A percentile compares a stretch with the other conserved stretches of the same genome.
Evolutionary conservation across 2,329 filamentous ascomycete genomes (phyloP).

Genomic region (Alternaria sp.): DNA sequence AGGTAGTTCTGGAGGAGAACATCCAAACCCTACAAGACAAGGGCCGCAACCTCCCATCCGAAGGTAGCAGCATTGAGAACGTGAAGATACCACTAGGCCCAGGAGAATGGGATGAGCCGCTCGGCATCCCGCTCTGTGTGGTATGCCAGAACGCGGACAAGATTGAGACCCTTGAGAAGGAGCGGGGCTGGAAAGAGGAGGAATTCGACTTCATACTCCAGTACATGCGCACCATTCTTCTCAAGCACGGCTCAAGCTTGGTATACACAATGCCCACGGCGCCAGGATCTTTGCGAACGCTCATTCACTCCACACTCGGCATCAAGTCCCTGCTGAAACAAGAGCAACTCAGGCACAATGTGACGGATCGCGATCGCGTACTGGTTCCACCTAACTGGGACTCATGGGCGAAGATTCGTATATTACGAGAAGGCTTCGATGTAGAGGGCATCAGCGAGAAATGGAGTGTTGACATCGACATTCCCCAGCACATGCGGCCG

Average conservation of each 20-base stretch:
- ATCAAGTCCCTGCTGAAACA: constrained; percentile 77
- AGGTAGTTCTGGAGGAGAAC: constrained; percentile 84
- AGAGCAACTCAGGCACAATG: constrained; percentile 65
- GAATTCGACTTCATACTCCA: constrained; percentile 96
- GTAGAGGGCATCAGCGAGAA: constrained; percentile 83
- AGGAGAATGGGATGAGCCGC: constrained; percentile 90
- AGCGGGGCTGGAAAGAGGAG: constrained; percentile 91
- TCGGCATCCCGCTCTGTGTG: constrained; percentile 86
- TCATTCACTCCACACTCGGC: constrained; percentile 84
- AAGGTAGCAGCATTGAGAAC: constrained; percentile 39
- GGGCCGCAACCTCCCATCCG: constrained; percentile 33
- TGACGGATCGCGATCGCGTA: constrained; percentile 93
- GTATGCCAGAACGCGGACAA: constrained; percentile 97
- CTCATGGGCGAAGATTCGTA: constrained; percentile 95
- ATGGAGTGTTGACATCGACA: constrained; percentile 84
- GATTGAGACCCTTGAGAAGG: constrained; percentile 88
- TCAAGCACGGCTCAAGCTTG: constrained; percentile 72
- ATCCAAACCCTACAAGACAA: constrained; percentile 79
- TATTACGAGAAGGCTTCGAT: constrained; percentile 89
- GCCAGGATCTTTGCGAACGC: constrained; percentile 75
- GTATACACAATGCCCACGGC: constrained; percentile 57
- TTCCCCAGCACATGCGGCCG: constrained; percentile 35
- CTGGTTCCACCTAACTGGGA: constrained; percentile 97
- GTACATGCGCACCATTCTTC: constrained; percentile 84
- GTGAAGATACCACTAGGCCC: constrained; percentile 76